Evolutionary conservation across 371 early-diverging fungal species (phyloP), one percentile per base, ranked within the genome.

Genomic region (Rhizopus microsporus): DNA sequence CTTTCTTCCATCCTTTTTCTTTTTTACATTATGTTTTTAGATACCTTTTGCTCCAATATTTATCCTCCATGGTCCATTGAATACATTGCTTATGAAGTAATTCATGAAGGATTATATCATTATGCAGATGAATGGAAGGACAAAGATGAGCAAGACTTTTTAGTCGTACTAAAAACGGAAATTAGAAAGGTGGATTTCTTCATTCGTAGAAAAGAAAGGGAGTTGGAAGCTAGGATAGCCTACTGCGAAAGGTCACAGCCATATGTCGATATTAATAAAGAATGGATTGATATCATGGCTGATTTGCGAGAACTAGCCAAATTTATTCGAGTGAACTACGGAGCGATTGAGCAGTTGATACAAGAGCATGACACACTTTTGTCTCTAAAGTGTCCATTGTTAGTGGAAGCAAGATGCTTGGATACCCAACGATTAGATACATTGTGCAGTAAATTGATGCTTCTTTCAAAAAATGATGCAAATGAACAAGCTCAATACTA

Each of bases 291-390:
- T 4, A 86, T 96, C 40, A 81, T 93, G 34, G 80, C 80, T 44
- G 96, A 96, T 59, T 80, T 95, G 23, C 90, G 88, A 63, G 92
- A 94, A 57, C 80, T 97, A n/a, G 84, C 91, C 45, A 90, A 90
- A 75, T 99, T 90, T 71, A 89, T 93, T 4, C 90, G 97, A 8
- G 77, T 94, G 62, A 99, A 99, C 82, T 94, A 92, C 68, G 85
- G 94, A 31, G 99, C 94, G 7, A 92, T 98, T 59, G 81, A 95
- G 58, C 93, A 93, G 77, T 88, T 97, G 51, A 81, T 98, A 61
- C 91, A 94, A 72, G 44, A 53, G 71, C 97, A 96, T 65, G 95
- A 97, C 71, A 51, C 58, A 63, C 70, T 78, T 53, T 67, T 64
- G 3, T 55, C 40, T 17, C 46, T 62, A 37, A 31, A 57, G 2